Base-by-base conservation (phyloP, 768 basidiomycete species). In the Clathrus columnatus region DNA sequence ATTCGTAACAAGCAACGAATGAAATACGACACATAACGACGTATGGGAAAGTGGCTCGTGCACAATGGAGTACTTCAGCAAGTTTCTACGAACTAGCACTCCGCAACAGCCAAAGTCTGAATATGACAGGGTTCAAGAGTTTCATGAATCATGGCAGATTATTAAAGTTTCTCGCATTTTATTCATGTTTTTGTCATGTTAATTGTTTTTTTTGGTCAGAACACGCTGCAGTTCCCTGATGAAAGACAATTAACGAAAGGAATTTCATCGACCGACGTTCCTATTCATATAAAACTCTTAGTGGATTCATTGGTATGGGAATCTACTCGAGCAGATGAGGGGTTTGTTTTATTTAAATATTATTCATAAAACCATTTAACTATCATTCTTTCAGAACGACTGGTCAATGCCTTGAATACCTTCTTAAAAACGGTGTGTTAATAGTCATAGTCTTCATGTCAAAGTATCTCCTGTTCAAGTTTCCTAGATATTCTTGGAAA, bases 281-380 rank as follows among this genome's bases (percentile, higher is more conserved):
- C 93, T 7, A 73, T 70, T 23, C 80, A 83, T 61, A 73, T 95
- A 18, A 77, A 82, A 62, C 80, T 82, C 4, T 85, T 97, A 76
- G 87, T 92, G 2, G 87, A 94, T 69, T 75, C 85, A 14, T 75
- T 96, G 49, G 88, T 93, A 8, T 81, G 83, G 74, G 94, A 96
- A 69, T 86, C 87, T 16, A 83, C 84, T 10, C 78, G 84, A 58
- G 80, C 78, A n/a, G 89, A 92, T 64, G 88, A 87, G 71, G 90
- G 88, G 91, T 95, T 69, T 62, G 86, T 77, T 47, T 41, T 58
- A 42, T 41, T 16, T 54, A 27, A 21, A 27, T 28, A 32, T 27
- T 58, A 20, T n/a, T 52, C 48, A 30, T 41, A 48, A 51, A 24
- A 46, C 54, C 48, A n/a, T 44, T 21, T 30, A 26, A 30, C 57